Conservation (phyloP, 2,329 filamentous ascomycete genomes). For the Cercospora zeina region DNA sequence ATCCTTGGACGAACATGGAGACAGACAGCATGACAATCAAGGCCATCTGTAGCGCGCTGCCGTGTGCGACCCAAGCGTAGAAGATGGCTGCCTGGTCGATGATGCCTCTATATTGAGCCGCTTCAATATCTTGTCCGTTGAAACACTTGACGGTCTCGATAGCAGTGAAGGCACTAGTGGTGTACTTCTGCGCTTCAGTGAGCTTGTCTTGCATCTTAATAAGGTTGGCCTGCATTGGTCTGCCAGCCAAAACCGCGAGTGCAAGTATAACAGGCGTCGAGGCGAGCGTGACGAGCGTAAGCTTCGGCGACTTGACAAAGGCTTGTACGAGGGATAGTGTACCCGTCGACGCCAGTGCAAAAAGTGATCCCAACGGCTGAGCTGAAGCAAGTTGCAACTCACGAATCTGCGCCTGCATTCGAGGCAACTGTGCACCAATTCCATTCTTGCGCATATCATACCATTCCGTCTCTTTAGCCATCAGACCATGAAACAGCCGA, state of each 20-base stretch:
- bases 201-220: slow-evolving; percentile 67
- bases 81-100: slow-evolving; percentile 60
- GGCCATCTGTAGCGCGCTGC: slow-evolving; percentile 70
- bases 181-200: slow-evolving; percentile 68
- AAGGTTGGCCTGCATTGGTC: slow-evolving; percentile 65
- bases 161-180: slow-evolving; percentile 66
- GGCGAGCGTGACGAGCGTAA: slow-evolving; percentile 76
- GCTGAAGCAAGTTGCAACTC: slow-evolving; percentile 81
- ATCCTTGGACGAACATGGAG: slow-evolving; percentile 80
- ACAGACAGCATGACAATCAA: slow-evolving; percentile 73
- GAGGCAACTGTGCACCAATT: slow-evolving; percentile 67
- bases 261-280: slow-evolving; percentile 68
- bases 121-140: slow-evolving; percentile 71
- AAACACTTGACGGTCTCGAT: slow-evolving; percentile 88
- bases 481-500: slow-evolving; percentile 65
- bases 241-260: slow-evolving; percentile 61
- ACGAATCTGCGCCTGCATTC: slow-evolving; percentile 75
- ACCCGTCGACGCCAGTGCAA: slow-evolving; percentile 65
- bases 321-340: slow-evolving; percentile 69
- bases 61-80: slow-evolving; percentile 68
- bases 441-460: slow-evolving; percentile 75
- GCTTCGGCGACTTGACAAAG: slow-evolving; percentile 76
- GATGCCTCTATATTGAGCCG: slow-evolving; percentile 61
- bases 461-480: slow-evolving; percentile 77
- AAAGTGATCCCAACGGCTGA: slow-evolving; percentile 70